Conservation (phyloP, 2,329 filamentous ascomycete genomes). For the Coniella vitis region DNA sequence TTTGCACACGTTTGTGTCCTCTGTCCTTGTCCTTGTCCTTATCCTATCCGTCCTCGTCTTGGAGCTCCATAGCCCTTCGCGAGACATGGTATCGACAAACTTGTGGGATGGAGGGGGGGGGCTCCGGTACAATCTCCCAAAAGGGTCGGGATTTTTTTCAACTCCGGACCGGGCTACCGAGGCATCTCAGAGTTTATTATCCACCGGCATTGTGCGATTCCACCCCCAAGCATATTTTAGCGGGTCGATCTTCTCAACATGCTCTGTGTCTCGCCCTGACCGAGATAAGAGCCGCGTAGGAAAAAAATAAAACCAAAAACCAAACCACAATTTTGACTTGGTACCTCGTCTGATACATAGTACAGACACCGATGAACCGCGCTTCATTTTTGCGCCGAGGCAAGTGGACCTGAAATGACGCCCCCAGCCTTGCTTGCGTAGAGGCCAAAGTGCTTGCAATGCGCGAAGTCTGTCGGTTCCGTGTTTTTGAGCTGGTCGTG, state of each 20-base stretch:
- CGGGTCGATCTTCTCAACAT: not conserved
- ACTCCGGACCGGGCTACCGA: constrained; percentile 10
- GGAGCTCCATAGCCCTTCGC: too few species aligned
- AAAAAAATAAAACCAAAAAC: not conserved
- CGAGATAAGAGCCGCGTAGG: not conserved
- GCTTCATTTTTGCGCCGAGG: constrained; percentile 7
- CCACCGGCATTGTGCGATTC: constrained; percentile 1
- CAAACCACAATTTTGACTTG: not conserved
- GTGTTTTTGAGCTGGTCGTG: not conserved
- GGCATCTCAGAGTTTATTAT: not conserved
- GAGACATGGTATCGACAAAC: too few species aligned
- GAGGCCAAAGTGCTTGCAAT: not conserved
- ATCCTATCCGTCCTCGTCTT: too few species aligned
- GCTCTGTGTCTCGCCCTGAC: constrained; percentile 6
- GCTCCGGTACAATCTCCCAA: not conserved
- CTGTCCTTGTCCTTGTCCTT: too few species aligned
- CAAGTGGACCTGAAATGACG: constrained; percentile 6
- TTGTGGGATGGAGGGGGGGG: too few species aligned
- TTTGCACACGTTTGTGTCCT: too few species aligned
- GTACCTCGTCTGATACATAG: too few species aligned
- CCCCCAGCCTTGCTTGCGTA: not conserved
- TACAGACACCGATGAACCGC: not conserved
- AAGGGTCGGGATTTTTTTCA: not conserved
- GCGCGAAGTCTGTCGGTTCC: not conserved
- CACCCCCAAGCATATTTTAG: constrained; percentile 3